Evolutionary conservation across 2,329 filamentous ascomycete species (phyloP).

Genomic region (Claviceps maximensis): DNA sequence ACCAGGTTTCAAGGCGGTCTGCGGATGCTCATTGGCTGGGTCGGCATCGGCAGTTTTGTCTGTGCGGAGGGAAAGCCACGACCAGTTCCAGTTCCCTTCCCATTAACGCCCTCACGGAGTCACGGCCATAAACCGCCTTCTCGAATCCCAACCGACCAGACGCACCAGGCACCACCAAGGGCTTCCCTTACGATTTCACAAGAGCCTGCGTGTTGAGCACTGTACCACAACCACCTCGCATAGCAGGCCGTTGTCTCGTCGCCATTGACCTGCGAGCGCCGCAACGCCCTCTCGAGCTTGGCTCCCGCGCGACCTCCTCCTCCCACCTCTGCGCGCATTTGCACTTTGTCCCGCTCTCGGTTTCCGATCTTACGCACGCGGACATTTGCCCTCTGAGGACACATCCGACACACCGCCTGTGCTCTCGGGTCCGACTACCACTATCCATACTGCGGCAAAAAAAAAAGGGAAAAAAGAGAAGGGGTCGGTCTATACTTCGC

Average conservation of each 20-base stretch:
- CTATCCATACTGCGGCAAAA: not conserved
- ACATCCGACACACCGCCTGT: not conserved
- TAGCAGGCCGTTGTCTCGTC: not conserved
- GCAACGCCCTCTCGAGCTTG: not conserved
- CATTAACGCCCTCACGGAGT: not conserved
- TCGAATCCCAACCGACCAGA: not conserved
- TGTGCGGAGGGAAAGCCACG: not conserved
- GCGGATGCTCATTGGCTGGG: not conserved
- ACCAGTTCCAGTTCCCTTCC: too few relatives aligned
- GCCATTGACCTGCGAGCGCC: not conserved
- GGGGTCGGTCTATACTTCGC: not conserved
- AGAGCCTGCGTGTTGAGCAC: slow-evolving; percentile 1
- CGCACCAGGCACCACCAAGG: not conserved
- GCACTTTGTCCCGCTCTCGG: not conserved
- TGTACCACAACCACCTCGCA: slow-evolving; percentile 1
- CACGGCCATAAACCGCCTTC: not conserved
- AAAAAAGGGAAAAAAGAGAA: not conserved
- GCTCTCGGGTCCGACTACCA: not conserved
- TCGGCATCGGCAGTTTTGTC: not conserved
- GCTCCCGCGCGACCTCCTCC: not conserved
- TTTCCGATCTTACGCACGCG: not conserved
- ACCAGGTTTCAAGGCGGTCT: not conserved
- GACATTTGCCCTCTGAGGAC: not conserved
- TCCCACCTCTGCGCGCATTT: not conserved
- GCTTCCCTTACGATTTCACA: not conserved